Evolutionary conservation across 2,329 filamentous ascomycete genomes (phyloP).

Genomic region (Aspergillus spinulosporus): DNA sequence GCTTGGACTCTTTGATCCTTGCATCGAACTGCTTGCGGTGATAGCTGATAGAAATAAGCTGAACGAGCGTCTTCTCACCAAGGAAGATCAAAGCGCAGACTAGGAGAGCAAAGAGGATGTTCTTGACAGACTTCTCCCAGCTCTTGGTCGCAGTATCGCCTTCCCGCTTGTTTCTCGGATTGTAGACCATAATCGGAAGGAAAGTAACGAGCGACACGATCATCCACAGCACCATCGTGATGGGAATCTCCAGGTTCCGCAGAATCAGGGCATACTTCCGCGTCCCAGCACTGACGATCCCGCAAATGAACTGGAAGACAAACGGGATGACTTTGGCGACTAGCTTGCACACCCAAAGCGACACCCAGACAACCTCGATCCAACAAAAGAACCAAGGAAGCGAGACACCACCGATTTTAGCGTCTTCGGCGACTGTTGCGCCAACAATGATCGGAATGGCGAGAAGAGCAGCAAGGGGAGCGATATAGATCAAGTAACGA

Average conservation of each 20-base stretch:
- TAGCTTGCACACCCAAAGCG: slow-evolving; percentile 63
- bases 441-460: slow-evolving; percentile 65
- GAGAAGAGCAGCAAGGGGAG: slow-evolving; percentile 57
- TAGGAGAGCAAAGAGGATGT: slow-evolving; percentile 59
- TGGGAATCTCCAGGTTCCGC: slow-evolving; percentile 58
- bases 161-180: slow-evolving; percentile 36
- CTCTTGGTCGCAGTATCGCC: slow-evolving; percentile 36
- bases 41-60: slow-evolving; percentile 68
- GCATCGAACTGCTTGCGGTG: slow-evolving; percentile 66
- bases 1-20: slow-evolving; percentile 86
- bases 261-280: slow-evolving; percentile 64
- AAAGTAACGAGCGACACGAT: slow-evolving; percentile 62
- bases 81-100: slow-evolving; percentile 59
- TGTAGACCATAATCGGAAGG: slow-evolving; percentile 52
- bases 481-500: slow-evolving; percentile 63
- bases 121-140: slow-evolving; percentile 59
- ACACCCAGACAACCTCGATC: slow-evolving; percentile 65
- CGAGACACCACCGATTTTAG: slow-evolving; percentile 56
- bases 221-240: slow-evolving; percentile 62
- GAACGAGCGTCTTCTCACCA: slow-evolving; percentile 60
- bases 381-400: slow-evolving; percentile 65
- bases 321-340: slow-evolving; percentile 59
- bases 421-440: slow-evolving; percentile 50
- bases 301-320: slow-evolving; percentile 61
- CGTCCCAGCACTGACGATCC: slow-evolving; percentile 64